Percentiles rank a stretch among this genome's conserved stretches.
phyloP scores from a whole-genome alignment of 108 stramenopile species.

The Phaeodactylum tricornutum region DNA sequence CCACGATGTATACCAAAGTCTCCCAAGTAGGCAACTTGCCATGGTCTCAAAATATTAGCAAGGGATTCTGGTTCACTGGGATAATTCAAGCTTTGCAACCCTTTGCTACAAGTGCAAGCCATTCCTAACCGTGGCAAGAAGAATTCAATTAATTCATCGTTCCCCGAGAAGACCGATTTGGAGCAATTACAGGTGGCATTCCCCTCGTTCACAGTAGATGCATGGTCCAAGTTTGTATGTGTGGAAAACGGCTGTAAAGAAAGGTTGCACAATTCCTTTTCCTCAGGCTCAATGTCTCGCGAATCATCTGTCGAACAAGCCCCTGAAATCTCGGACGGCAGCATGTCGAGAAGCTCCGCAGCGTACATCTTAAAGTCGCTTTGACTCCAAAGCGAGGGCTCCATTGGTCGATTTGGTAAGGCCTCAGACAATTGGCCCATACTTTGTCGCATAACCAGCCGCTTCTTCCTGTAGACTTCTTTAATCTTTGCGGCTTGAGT shows the following conservation, averaged over 20 bases:
- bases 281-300: too few relatives aligned
- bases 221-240: too few relatives aligned
- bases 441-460: too few relatives aligned
- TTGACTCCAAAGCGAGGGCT: neutral
- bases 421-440: too few relatives aligned
- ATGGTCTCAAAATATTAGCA: slow-evolving; percentile 51
- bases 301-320: neutral
- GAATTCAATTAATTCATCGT: slow-evolving; percentile 55
- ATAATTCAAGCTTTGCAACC: slow-evolving; percentile 9
- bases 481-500: too few relatives aligned
- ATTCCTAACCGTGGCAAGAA: slow-evolving; percentile 65
- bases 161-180: slow-evolving; percentile 47
- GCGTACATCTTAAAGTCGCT: neutral
- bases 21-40: slow-evolving; percentile 57
- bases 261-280: too few relatives aligned
- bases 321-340: slow-evolving; percentile 2
- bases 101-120: slow-evolving; percentile 57
- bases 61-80: slow-evolving; percentile 51
- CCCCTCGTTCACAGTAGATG: neutral
- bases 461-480: too few relatives aligned
- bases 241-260: too few relatives aligned
- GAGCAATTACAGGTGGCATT: slow-evolving; percentile 34
- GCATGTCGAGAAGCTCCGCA: neutral
- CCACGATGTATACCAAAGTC: slow-evolving; percentile 31
- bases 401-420: too few relatives aligned